These are phyloP conservation scores for Aspergillus sparsus DNA, from an alignment of 495 filamentous ascomycete genomes.

Conservation along the genomic window DNA sequence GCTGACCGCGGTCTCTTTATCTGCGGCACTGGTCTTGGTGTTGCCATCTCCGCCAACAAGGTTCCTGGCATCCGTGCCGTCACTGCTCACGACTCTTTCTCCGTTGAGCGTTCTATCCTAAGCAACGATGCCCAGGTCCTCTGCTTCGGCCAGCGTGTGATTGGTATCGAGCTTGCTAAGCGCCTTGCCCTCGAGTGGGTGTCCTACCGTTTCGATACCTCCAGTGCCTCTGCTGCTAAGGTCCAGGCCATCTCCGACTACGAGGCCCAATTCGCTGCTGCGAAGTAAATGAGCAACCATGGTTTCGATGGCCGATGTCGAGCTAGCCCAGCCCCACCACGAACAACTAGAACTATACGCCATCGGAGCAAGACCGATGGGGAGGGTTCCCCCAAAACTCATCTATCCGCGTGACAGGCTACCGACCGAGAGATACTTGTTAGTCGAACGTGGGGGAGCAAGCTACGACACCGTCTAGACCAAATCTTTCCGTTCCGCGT, in stretches of 20 bases:
- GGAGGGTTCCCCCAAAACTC: constrained; percentile 1
- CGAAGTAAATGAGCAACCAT: constrained; percentile 9
- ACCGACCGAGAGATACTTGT: constrained; percentile 7
- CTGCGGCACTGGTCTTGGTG: constrained; percentile 84
- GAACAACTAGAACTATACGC: neutral
- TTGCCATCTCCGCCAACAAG: constrained; percentile 86
- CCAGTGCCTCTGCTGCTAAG: constrained; percentile 70
- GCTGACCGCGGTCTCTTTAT: constrained; percentile 81
- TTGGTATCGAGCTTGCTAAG: constrained; percentile 77
- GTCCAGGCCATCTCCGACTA: constrained; percentile 73
- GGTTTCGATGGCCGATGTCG: neutral
- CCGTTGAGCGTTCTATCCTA: constrained; percentile 76
- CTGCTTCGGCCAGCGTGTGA: constrained; percentile 83
- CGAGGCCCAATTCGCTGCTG: constrained; percentile 56
- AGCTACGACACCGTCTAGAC: constrained; percentile 2
- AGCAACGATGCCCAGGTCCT: constrained; percentile 88
- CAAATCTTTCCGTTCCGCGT: neutral
- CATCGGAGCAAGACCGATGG: constrained; percentile 16
- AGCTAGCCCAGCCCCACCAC: constrained; percentile 8
- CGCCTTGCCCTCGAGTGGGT: constrained; percentile 80
- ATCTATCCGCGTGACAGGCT: constrained; percentile 10
- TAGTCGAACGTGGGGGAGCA: neutral
- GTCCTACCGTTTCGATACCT: constrained; percentile 76
- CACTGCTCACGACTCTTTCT: constrained; percentile 84
- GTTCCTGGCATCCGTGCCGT: constrained; percentile 82